A percentile compares a stretch with the other conserved stretches of the same genome.
These are phyloP conservation scores for Ramalina peruviana DNA, from an alignment of 495 filamentous ascomycete species.

Conservation along the genomic window DNA sequence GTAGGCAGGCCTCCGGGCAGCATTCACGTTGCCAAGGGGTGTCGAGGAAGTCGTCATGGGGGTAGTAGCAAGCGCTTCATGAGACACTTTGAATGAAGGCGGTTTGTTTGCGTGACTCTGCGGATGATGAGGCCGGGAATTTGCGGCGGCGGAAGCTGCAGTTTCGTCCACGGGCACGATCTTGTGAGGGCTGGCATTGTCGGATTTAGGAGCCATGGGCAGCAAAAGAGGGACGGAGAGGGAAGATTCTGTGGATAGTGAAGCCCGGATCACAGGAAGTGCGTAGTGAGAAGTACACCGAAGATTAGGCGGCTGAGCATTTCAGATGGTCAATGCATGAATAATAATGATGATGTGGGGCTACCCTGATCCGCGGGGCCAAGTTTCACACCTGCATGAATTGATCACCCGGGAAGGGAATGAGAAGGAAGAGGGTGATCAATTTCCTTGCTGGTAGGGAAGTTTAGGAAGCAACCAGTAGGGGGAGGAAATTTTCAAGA, in stretches of 20 bases:
- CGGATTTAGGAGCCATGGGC: not conserved
- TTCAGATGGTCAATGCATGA: not conserved
- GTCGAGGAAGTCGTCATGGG: constrained; percentile 64
- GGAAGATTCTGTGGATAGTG: not conserved
- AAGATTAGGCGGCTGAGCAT: not conserved
- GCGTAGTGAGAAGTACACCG: not conserved
- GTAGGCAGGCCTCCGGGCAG: constrained; percentile 51
- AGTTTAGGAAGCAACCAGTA: too few species aligned
- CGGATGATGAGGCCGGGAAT: constrained; percentile 18
- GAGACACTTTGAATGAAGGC: constrained; percentile 12
- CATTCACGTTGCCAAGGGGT: constrained; percentile 68
- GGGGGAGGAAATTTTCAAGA: too few species aligned
- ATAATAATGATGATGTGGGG: not conserved
- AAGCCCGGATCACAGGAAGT: not conserved
- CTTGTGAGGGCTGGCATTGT: not conserved
- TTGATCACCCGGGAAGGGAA: too few species aligned
- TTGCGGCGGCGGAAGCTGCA: not conserved
- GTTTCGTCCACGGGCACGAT: not conserved
- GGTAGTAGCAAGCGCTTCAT: constrained; percentile 34
- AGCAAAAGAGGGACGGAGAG: not conserved
- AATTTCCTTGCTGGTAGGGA: too few species aligned
- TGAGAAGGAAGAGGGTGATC: too few species aligned
- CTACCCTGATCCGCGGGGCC: not conserved
- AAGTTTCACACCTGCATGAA: too few species aligned
- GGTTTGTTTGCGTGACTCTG: constrained; percentile 9